Conservation (phyloP, 1,284 basidiomycete genomes). For the Ceratobasidium sp. region DNA sequence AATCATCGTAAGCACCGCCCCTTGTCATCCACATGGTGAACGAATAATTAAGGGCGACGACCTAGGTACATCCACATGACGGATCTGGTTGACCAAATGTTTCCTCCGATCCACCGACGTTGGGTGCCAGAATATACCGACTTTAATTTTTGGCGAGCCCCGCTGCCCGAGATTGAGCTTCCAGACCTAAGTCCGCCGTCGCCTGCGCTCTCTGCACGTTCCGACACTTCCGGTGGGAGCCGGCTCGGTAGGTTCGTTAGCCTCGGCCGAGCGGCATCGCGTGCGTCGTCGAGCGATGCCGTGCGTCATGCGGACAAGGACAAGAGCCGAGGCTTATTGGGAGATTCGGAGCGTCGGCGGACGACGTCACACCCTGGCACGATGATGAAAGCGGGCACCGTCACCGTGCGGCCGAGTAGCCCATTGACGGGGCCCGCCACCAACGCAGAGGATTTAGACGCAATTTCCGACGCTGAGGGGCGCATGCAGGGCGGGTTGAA, state of each 20-base stretch:
- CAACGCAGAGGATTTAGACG: conserved; percentile 51
- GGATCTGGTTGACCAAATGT: conserved; percentile 98
- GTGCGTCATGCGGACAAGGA: conserved; percentile 44
- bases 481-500: conserved; percentile 55
- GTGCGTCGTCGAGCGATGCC: conserved; percentile 45
- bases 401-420: conserved; percentile 13
- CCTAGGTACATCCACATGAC: conserved; percentile 93
- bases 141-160: conserved; percentile 95
- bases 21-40: conserved; percentile 13
- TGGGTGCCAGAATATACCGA: conserved; percentile 93
- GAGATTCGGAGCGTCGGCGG: conserved; percentile 47
- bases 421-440: conserved; percentile 50
- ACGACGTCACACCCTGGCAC: conserved; percentile 40
- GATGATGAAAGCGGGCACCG: conserved; percentile 20
- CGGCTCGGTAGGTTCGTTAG: conserved; percentile 71
- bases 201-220: conserved; percentile 90
- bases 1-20: conserved; percentile 77
- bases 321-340: not conserved
- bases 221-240: conserved; percentile 79
- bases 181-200: conserved; percentile 93
- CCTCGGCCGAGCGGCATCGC: conserved; percentile 49
- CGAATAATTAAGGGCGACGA: not conserved
- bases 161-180: conserved; percentile 80
- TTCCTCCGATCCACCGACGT: conserved; percentile 92
- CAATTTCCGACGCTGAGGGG: conserved; percentile 51